Percentiles rank a stretch among this genome's conserved stretches.
Evolutionary conservation across 148 eudicot species (phyloP).

Genomic region (Chenopodium formosanum): DNA sequence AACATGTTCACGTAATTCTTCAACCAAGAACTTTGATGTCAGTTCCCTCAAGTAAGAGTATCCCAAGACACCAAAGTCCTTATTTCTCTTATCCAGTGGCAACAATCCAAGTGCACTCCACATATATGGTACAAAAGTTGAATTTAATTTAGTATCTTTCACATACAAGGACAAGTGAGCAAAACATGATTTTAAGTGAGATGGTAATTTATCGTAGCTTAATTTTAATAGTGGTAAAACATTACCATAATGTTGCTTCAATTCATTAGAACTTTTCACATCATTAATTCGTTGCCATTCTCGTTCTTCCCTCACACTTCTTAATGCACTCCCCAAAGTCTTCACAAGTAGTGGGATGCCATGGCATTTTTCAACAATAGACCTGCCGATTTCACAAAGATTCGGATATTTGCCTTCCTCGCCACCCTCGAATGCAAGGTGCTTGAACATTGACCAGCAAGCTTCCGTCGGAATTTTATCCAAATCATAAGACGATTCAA

Average conservation of each 20-base stretch:
- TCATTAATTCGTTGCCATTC: conserved; percentile 27
- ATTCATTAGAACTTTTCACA: background rate
- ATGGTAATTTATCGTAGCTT: too few species aligned
- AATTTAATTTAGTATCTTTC: background rate
- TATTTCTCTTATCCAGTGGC: background rate
- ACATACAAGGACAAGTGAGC: too few species aligned
- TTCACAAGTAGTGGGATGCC: conserved; percentile 44
- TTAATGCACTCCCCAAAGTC: conserved; percentile 26
- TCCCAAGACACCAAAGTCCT: background rate
- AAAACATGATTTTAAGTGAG: too few species aligned
- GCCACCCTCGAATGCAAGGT: too few species aligned
- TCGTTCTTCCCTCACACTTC: conserved; percentile 14
- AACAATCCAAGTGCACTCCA: conserved; percentile 20
- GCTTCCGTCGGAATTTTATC: background rate
- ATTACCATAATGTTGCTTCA: background rate
- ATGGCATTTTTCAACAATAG: conserved; percentile 29
- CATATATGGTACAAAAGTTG: too few species aligned
- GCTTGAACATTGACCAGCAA: background rate
- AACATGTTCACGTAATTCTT: conserved; percentile 6
- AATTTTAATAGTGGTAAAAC: background rate
- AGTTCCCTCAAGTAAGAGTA: conserved; percentile 10
- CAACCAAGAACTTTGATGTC: conserved; percentile 37
- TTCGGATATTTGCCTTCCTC: too few species aligned
- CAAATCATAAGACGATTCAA: too few species aligned
- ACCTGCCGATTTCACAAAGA: too few species aligned